Conservation (phyloP, 2,329 filamentous ascomycete genomes). For the Cladosporium sp. region DNA sequence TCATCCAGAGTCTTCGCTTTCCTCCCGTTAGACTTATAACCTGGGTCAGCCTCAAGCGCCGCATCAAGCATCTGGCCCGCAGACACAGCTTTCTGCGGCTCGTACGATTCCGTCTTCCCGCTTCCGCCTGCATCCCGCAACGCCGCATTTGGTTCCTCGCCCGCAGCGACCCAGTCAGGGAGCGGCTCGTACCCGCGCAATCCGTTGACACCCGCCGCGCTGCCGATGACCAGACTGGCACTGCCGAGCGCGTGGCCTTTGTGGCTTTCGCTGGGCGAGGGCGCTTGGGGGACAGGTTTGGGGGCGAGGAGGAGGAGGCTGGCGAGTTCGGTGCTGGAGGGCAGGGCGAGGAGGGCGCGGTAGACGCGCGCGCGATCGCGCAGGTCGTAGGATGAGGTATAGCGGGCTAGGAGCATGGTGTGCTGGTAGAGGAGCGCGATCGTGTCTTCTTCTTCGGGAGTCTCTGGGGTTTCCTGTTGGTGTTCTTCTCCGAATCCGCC, state of each 20-base stretch:
- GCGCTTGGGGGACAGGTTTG: slow-evolving; percentile 86
- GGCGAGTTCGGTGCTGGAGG: slow-evolving; percentile 71
- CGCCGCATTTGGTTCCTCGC: slow-evolving; percentile 69
- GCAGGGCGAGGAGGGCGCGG: slow-evolving; percentile 71
- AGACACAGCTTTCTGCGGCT: slow-evolving; percentile 35
- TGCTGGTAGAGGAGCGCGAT: slow-evolving; percentile 79
- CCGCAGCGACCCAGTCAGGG: slow-evolving; percentile 77
- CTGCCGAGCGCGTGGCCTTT: slow-evolving; percentile 75
- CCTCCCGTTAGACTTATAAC: slow-evolving; percentile 46
- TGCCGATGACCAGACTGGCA: slow-evolving; percentile 75
- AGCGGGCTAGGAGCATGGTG: slow-evolving; percentile 74
- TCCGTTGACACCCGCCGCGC: slow-evolving; percentile 65
- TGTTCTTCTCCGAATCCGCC: slow-evolving; percentile 7
- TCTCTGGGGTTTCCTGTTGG: background rate
- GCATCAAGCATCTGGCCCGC: slow-evolving; percentile 61
- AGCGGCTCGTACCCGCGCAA: slow-evolving; percentile 72
- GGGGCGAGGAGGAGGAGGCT: slow-evolving; percentile 86
- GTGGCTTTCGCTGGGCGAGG: slow-evolving; percentile 78
- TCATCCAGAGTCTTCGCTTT: slow-evolving; percentile 82
- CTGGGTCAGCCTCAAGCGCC: slow-evolving; percentile 39
- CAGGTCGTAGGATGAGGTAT: slow-evolving; percentile 91
- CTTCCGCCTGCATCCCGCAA: slow-evolving; percentile 54
- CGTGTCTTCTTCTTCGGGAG: slow-evolving; percentile 33
- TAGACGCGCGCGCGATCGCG: slow-evolving; percentile 87
- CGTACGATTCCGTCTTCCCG: slow-evolving; percentile 33